Evolutionary conservation across 805 yeast genomes (phyloP).

Genomic region (Nakazawaea siamensis): DNA sequence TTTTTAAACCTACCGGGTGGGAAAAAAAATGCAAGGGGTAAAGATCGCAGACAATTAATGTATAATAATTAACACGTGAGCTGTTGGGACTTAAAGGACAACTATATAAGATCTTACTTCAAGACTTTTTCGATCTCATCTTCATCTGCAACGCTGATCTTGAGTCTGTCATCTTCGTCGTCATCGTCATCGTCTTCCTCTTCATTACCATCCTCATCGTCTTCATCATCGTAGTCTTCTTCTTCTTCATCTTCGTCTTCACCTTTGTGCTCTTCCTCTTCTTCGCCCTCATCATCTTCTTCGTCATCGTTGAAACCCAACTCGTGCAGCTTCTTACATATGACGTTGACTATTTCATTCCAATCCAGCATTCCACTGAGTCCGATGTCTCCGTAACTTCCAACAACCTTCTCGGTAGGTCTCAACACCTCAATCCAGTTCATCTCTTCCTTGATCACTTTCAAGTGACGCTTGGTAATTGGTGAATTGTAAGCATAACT

Average conservation of each 20-base stretch:
- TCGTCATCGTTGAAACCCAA: conserved; percentile 45
- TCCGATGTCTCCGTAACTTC: conserved; percentile 52
- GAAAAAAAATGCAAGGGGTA: no score
- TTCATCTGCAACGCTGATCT: conserved; percentile 24
- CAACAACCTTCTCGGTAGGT: conserved; percentile 52
- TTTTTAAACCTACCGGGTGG: no score
- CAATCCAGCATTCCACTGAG: conserved; percentile 68
- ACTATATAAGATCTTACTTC: no score
- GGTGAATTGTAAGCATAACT: conserved; percentile 51
- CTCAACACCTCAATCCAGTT: conserved; percentile 53
- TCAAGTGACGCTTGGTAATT: conserved; percentile 45
- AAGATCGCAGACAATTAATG: no score
- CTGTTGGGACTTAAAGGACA: no score
- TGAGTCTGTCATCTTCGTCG: conserved; percentile 12
- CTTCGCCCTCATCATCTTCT: conserved; percentile 45
- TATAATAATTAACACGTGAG: no score
- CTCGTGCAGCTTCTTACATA: conserved; percentile 30
- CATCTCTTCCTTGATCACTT: conserved; percentile 50
- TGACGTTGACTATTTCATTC: conserved; percentile 50
- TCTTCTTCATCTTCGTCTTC: conserved; percentile 25
- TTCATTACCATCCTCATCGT: conserved; percentile 19
- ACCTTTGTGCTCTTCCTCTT: conserved; percentile 26
- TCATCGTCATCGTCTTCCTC: conserved; percentile 17
- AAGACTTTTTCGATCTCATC: conserved; percentile 16
- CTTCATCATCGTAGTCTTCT: conserved; percentile 15